phyloP scores from a whole-genome alignment of 2,329 filamentous ascomycete genomes.

The Hymenoscyphus fraxineus region DNA sequence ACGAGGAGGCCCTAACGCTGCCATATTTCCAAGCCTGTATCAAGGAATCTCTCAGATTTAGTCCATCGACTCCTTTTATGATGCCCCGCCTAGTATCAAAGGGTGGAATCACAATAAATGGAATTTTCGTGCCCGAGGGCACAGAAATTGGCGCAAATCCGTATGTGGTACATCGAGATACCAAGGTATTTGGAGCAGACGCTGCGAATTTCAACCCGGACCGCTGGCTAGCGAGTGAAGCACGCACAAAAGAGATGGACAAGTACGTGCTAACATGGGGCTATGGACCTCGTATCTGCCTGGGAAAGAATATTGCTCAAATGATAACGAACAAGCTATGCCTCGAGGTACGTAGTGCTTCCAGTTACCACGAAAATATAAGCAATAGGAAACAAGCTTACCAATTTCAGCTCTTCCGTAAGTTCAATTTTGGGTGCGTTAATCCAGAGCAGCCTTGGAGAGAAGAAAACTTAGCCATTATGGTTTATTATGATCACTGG shows the following conservation, averaged over 20 bases:
- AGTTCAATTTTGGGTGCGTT: background rate
- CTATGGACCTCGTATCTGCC: background rate
- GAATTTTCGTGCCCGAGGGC: background rate
- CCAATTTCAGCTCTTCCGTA: background rate
- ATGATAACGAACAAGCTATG: background rate
- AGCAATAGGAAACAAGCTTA: background rate
- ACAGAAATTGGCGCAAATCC: background rate
- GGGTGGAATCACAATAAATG: background rate
- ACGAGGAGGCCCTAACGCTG: background rate
- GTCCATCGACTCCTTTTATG: background rate
- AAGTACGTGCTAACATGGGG: background rate
- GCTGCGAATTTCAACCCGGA: slow-evolving; percentile 39
- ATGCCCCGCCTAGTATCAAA: background rate
- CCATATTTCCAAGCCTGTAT: slow-evolving; percentile 35
- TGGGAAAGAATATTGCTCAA: background rate
- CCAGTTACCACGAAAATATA: background rate
- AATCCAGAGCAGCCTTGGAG: background rate
- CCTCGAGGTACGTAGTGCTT: background rate
- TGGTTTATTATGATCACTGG: background rate
- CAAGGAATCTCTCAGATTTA: background rate
- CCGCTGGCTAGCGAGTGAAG: slow-evolving; percentile 37
- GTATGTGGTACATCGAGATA: slow-evolving; percentile 36
- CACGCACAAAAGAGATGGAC: slow-evolving; percentile 23
- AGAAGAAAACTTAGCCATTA: background rate
- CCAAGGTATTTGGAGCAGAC: slow-evolving; percentile 37